phyloP scores from a whole-genome alignment of 768 basidiomycete species.

The Neoboletus magnificus region DNA sequence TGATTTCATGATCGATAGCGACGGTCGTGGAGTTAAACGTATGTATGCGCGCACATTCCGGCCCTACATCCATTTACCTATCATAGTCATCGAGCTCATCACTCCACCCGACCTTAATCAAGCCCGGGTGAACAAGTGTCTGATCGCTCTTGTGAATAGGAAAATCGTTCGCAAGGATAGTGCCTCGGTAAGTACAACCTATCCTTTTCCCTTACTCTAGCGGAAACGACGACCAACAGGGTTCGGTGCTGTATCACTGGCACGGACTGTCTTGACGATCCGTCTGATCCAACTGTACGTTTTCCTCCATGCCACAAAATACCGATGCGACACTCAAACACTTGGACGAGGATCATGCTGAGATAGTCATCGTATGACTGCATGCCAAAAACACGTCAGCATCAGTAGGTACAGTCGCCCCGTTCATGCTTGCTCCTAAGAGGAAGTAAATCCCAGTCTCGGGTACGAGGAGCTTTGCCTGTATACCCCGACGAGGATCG shows the following conservation, averaged over 20 bases:
- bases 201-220: background rate
- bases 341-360: background rate
- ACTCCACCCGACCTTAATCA: slow-evolving; percentile 81
- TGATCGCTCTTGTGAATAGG: slow-evolving; percentile 85
- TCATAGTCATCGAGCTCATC: slow-evolving; percentile 73
- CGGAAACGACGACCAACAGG: slow-evolving; percentile 36
- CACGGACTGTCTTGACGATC: slow-evolving; percentile 44
- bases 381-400: background rate
- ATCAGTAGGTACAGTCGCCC: background rate
- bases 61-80: background rate
- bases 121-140: slow-evolving; percentile 88
- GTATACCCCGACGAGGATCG: background rate
- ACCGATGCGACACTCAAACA: background rate
- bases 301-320: background rate
- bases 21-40: slow-evolving; percentile 55
- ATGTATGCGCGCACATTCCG: slow-evolving; percentile 35
- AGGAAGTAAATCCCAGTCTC: background rate
- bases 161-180: slow-evolving; percentile 81
- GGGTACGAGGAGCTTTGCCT: background rate
- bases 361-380: background rate
- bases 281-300: background rate
- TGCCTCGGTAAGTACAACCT: slow-evolving; percentile 42
- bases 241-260: slow-evolving; percentile 68
- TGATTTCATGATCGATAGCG: slow-evolving; percentile 65
- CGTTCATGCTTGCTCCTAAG: background rate